These are phyloP conservation scores for Rosa chinensis DNA, from an alignment of 306 rosid genomes.

Conservation along the genomic window DNA sequence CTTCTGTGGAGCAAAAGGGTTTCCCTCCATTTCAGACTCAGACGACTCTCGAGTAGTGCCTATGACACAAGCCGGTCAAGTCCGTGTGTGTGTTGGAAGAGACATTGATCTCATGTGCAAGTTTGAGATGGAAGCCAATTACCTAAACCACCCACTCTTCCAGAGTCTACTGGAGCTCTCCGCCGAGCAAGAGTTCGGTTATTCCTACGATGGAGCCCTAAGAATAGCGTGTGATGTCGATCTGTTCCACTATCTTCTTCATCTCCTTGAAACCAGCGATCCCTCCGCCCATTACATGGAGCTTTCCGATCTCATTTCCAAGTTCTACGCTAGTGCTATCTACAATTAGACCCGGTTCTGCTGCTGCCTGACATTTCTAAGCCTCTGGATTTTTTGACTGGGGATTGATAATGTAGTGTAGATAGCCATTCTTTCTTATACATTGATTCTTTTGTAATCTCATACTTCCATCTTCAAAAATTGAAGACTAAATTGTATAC, in stretches of 20 bases:
- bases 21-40: neutral
- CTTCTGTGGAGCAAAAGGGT: conserved; percentile 3
- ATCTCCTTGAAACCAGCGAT: neutral
- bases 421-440: neutral
- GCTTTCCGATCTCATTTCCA: conserved; percentile 2
- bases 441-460: neutral
- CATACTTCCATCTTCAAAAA: neutral
- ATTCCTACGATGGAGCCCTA: conserved; percentile 5
- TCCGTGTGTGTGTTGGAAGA: neutral
- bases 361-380: neutral
- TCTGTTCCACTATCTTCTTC: conserved; percentile 2
- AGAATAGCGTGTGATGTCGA: neutral
- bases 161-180: neutral
- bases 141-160: conserved; percentile 4
- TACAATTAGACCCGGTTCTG: neutral
- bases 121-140: neutral
- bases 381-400: neutral
- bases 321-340: neutral
- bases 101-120: neutral
- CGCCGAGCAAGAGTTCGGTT: neutral
- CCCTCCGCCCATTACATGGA: neutral
- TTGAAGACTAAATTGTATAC: neutral
- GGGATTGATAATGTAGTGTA: neutral
- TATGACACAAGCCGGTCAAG: neutral
- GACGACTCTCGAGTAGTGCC: neutral